Evolutionary conservation across 352 stramenopile genomes (phyloP), one percentile per base, ranked within the genome.

Genomic region (Phytophthora constricta): DNA sequence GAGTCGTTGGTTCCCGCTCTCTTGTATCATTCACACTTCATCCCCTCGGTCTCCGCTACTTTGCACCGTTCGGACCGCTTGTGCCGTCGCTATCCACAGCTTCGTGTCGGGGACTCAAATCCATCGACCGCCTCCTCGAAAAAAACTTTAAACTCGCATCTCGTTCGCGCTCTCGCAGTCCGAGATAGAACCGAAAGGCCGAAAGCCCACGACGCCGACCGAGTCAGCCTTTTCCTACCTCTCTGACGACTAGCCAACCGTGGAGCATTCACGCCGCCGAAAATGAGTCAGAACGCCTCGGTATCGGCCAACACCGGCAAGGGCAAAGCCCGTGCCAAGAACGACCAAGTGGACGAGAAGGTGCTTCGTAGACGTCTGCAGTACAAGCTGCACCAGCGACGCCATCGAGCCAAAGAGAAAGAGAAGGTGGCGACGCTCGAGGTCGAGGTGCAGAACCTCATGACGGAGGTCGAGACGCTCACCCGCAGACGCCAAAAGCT

Each of bases 341-440:
- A 64, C 47, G 64, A 66, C 10, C 41, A 68, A 19, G 62, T 52
- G 7, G 65, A 76, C 47, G 75, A 90, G 31, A 84, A 84, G 41
- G 65, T 82, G 26, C 51, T 76, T 10, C 69, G 72, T 0, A 65
- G 70, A 7, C 67, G 81, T 10, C 62, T 85, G 48, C 81, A 88
- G 56, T 87, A 90, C 75, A 86, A 84, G 53, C 66, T 82, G 43
- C 80, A 88, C 66, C 82, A 90, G 68, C 77, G 76, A 0, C 78
- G 74, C 42, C 79, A 89, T 55, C 80, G 82, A n/a, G 79, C 79
- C 43, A 84, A 85, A 59, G 74, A 87, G 54, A 86, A 90, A 45
- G 52, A 71, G 46, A 82, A 80, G 50, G 64, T 60, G 13, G 46
- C 73, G 26, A 65, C 68, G 33, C 65, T 87, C 3, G 78, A 86